phyloP scores from a whole-genome alignment of 1,284 basidiomycete species.

The Hymenochaete sp. region DNA sequence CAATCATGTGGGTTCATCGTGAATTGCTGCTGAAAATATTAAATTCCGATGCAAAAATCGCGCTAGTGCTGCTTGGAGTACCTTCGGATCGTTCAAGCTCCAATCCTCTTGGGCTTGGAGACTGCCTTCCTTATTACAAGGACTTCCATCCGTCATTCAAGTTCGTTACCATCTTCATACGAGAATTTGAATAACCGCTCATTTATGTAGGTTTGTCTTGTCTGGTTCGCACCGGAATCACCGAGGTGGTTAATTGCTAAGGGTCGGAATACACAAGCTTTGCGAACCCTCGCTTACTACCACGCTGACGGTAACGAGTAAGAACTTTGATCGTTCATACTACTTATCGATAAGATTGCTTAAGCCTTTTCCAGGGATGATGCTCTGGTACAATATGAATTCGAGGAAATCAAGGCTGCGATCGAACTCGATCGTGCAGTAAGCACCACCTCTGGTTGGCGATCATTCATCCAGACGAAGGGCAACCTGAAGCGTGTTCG shows the following conservation, averaged over 20 bases:
- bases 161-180: no score
- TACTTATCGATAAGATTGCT: constrained; percentile 5
- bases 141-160: constrained; percentile 52
- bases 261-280: constrained; percentile 52
- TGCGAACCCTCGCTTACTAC: constrained; percentile 59
- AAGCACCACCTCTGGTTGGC: constrained; percentile 52
- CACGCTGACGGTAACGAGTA: constrained; percentile 61
- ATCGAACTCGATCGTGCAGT: constrained; percentile 55
- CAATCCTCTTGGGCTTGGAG: constrained; percentile 65
- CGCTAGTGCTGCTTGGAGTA: constrained; percentile 61
- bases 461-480: constrained; percentile 43
- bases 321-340: constrained; percentile 2
- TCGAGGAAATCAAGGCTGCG: constrained; percentile 69
- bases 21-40: not conserved
- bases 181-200: no score
- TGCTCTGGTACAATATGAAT: constrained; percentile 64
- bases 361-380: constrained; percentile 35
- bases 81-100: constrained; percentile 66
- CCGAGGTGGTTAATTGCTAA: constrained; percentile 64
- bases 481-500: constrained; percentile 63
- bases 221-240: constrained; percentile 61
- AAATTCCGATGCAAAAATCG: constrained; percentile 9
- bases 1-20: constrained; percentile 45
- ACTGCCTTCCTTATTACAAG: constrained; percentile 61
- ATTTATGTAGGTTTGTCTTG: no score